Percentiles rank a stretch among this genome's conserved stretches.
Conservation (phyloP, 345 rosid genomes). For the Boechera stricta region DNA sequence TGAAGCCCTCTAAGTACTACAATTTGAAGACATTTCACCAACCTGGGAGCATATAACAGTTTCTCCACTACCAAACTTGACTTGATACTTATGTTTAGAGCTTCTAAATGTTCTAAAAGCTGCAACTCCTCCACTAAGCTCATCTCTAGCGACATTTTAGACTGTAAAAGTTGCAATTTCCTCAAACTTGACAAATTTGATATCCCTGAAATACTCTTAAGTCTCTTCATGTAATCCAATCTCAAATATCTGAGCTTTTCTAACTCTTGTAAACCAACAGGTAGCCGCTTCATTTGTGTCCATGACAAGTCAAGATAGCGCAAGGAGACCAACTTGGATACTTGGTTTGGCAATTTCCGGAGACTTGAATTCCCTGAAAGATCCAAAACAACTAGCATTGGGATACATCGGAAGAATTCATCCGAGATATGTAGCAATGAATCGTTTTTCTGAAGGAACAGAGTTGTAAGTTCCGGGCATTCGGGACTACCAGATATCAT, state of each 20-base stretch:
- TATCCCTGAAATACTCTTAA: slow-evolving; percentile 12
- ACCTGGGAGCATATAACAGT: background rate
- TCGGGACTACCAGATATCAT: slow-evolving; percentile 14
- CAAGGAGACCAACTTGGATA: slow-evolving; percentile 24
- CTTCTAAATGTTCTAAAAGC: slow-evolving; percentile 17
- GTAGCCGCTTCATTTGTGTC: slow-evolving; percentile 18
- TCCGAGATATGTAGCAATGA: slow-evolving; percentile 18
- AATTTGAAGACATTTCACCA: background rate
- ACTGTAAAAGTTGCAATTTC: background rate
- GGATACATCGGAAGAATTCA: slow-evolving; percentile 37
- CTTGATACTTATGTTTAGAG: background rate
- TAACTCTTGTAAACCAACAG: slow-evolving; percentile 31
- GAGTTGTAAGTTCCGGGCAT: slow-evolving; percentile 40
- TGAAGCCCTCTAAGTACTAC: background rate
- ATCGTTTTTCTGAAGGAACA: slow-evolving; percentile 39
- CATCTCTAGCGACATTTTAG: background rate
- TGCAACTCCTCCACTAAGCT: slow-evolving; percentile 24
- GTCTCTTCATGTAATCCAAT: background rate
- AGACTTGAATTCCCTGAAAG: slow-evolving; percentile 35
- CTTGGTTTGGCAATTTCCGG: slow-evolving; percentile 4
- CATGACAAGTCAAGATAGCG: slow-evolving; percentile 34
- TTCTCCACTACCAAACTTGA: background rate
- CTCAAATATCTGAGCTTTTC: slow-evolving; percentile 27
- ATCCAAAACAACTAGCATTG: slow-evolving; percentile 40
- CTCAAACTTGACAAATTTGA: slow-evolving; percentile 29